Base-by-base conservation (phyloP, 768 basidiomycete species). In the Phylloporus sp. region DNA sequence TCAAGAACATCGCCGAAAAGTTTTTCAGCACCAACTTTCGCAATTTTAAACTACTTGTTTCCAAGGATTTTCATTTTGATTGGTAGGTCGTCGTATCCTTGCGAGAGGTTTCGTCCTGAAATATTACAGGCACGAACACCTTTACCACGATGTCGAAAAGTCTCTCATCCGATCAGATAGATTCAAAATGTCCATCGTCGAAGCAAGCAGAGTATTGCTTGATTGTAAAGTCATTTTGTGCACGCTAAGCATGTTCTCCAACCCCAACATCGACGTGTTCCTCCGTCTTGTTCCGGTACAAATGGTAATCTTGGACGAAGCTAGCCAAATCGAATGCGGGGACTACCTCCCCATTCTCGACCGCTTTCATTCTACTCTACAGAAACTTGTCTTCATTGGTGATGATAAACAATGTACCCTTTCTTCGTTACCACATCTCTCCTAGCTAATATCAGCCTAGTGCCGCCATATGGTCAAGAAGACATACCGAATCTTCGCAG, bases 381-480 rank as follows among this genome's bases (percentile, higher is more conserved):
- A 49, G 23, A 72, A 68, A 42, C 41, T 71, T 6, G 68, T 73
- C 35, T 68, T 73, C 26, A 60, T 72, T 17, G 71, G 71, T 9
- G 73, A 72, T 34, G 54, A 67, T 36, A 68, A 61, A 50, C 71
- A 72, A 56, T 32, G 71, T 71, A 22, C 46, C 51, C 18, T 31
- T 11, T 34, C n/a, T 35, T 26, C 29, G 4, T 42, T 24, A 6
- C 5, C n/a, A 9, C 2, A 3, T 1, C 11, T 35, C 6, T 18
- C n/a, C 18, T 39, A 28, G 32, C 53, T 48, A 44, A 54, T 33
- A 2, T 23, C 11, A 27, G 22, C 15, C 14, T 28, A 90, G 88
- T 91, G 53, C 82, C 88, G 42, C 89, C 89, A 3, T 79, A 73
- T 76, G 88, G 87, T 9, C 78, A 84, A 53, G 88, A 89, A 48